Evolutionary conservation across 768 basidiomycete species (phyloP), one percentile per base, ranked within the genome.

Genomic region (Sporobolomyces phaffii): DNA sequence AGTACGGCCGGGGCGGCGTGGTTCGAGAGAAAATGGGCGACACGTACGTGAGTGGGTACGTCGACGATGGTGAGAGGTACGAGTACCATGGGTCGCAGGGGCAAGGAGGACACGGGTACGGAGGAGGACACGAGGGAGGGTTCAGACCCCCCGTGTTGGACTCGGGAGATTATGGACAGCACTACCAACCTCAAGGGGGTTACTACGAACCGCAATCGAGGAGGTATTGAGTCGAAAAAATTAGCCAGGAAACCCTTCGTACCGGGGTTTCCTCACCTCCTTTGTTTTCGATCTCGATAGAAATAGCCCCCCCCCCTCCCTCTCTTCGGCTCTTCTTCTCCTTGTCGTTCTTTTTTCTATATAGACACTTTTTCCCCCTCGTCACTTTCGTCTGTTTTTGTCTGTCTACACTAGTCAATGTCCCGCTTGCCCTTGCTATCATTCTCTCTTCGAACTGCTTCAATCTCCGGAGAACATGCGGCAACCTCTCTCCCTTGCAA

Each of bases 21-120:
- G 24, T 3, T 26, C 24, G 10, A 43, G 58, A 29, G 22, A 24
- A 33, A 7, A 15, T 8, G 15, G 31, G 36, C 15, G 59, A 43
- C 28, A 50, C 33, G 22, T 40, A 40, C 26, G 59, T 60, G 2
- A 58, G 56, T 33, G 56, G 56, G 17, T 58, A 58, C 31, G 28
- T 33, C 5, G 15, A 31, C 22, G n/a, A 38, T 14, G 15, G 26
- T 3, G 40, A 43, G 28, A 15, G 41, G 41, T 58, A 58, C 31
- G 28, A 31, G 5, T 44, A 57, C 20, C n/a, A 56, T 41, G 8
- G n/a, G n/a, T n/a, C n/a, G n/a, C n/a, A n/a, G n/a, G n/a, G n/a
- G n/a, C n/a, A n/a, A n/a, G n/a, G n/a, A n/a, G n/a, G n/a, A n/a
- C n/a, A n/a, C n/a, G n/a, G n/a, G n/a, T n/a, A 54, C 5, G 38